These are phyloP conservation scores for Fomitiporia mediterranea DNA, from an alignment of 1,284 basidiomycete genomes.

Conservation along the genomic window DNA sequence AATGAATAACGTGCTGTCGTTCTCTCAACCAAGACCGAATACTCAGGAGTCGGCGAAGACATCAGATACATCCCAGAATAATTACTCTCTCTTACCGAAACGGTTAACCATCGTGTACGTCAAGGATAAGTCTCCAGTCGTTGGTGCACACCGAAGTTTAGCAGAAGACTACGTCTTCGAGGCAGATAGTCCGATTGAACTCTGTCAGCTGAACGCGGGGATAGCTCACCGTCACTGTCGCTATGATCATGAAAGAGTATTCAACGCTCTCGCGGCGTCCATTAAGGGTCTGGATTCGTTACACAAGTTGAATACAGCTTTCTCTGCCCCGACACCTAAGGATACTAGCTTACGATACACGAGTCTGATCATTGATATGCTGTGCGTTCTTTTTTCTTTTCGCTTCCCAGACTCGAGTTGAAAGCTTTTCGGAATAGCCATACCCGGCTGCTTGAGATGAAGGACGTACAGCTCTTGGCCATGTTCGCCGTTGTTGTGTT, in stretches of 20 bases:
- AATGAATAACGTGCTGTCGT: slow-evolving; percentile 68
- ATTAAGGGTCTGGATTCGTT: slow-evolving; percentile 28
- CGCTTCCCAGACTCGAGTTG: background rate
- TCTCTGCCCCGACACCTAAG: background rate
- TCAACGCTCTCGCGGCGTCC: slow-evolving; percentile 55
- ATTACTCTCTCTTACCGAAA: slow-evolving; percentile 39
- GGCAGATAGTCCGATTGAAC: slow-evolving; percentile 37
- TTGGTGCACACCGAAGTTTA: slow-evolving; percentile 55
- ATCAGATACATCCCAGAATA: slow-evolving; percentile 31
- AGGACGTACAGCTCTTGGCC: slow-evolving; percentile 80
- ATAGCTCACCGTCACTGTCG: slow-evolving; percentile 58
- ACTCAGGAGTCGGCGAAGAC: slow-evolving; percentile 31
- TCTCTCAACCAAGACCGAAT: slow-evolving; percentile 46
- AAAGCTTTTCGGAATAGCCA: slow-evolving; percentile 44
- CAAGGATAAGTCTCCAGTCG: slow-evolving; percentile 50
- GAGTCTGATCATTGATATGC: slow-evolving; percentile 22
- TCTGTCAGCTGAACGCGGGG: slow-evolving; percentile 57
- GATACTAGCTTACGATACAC: slow-evolving; percentile 5
- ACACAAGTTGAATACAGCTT: background rate
- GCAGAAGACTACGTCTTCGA: slow-evolving; percentile 61
- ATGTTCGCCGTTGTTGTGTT: slow-evolving; percentile 71
- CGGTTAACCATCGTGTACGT: slow-evolving; percentile 65
- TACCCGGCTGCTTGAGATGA: slow-evolving; percentile 52
- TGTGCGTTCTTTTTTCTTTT: slow-evolving; percentile 16
- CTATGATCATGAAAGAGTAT: slow-evolving; percentile 71